phyloP scores from a whole-genome alignment of 495 filamentous ascomycete species.

The Clohesyomyces aquaticus region DNA sequence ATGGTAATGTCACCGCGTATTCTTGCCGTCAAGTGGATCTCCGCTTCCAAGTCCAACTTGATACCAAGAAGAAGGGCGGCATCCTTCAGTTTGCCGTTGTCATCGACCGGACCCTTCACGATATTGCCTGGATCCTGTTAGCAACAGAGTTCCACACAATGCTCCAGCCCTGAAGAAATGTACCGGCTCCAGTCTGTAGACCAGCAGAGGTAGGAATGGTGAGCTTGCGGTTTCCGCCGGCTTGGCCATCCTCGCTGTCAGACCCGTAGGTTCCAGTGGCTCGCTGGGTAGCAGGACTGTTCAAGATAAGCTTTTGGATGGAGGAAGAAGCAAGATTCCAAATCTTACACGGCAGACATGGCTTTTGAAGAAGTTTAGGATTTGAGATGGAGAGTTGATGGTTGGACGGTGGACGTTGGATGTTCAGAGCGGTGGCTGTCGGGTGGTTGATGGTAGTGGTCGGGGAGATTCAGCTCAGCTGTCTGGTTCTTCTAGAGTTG shows the following conservation, averaged over 20 bases:
- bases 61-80: slow-evolving; percentile 53
- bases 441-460: slow-evolving; percentile 1
- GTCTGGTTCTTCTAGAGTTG: slow-evolving; percentile 24
- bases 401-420: slow-evolving; percentile 8
- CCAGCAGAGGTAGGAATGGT: background rate
- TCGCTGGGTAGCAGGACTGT: slow-evolving; percentile 16
- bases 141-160: background rate
- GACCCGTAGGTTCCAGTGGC: slow-evolving; percentile 28
- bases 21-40: slow-evolving; percentile 54
- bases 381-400: background rate
- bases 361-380: background rate
- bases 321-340: background rate
- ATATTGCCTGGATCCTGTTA: slow-evolving; percentile 39
- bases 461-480: slow-evolving; percentile 26
- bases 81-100: slow-evolving; percentile 51
- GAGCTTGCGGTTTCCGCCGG: slow-evolving; percentile 38
- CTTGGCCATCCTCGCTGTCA: slow-evolving; percentile 40
- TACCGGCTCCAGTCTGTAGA: background rate
- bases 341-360: background rate
- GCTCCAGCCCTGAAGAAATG: background rate
- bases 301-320: slow-evolving; percentile 2
- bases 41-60: slow-evolving; percentile 55
- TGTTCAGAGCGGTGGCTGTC: too few species aligned
- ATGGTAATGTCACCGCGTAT: slow-evolving; percentile 52
- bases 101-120: slow-evolving; percentile 50